These are phyloP conservation scores for Yarrowia osloensis DNA, from an alignment of 805 yeast genomes.

Conservation along the genomic window DNA sequence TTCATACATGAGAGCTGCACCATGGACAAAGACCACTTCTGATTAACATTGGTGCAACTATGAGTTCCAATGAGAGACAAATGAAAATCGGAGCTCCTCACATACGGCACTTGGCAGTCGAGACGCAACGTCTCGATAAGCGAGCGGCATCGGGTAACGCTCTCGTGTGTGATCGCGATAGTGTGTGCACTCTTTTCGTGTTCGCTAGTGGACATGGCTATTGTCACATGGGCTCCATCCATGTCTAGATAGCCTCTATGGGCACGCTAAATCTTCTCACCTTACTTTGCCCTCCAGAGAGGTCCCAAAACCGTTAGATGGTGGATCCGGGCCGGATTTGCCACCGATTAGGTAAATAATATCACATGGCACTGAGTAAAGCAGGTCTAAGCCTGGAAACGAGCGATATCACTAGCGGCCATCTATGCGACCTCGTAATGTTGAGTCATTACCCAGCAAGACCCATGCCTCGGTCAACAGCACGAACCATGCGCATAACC, in stretches of 20 bases:
- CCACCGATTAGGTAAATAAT: not conserved
- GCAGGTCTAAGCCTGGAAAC: not conserved
- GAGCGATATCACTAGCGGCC: not conserved
- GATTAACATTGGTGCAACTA: slow-evolving; percentile 1
- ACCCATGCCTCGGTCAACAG: too few relatives aligned
- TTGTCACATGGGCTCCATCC: not conserved
- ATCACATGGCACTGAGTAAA: not conserved
- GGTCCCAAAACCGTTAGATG: slow-evolving; percentile 4
- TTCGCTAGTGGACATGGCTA: not conserved
- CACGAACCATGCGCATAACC: not conserved
- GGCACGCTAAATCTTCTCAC: not conserved
- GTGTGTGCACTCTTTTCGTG: not conserved
- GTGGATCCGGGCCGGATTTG: not conserved
- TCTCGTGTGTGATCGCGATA: not conserved
- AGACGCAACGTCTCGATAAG: not conserved
- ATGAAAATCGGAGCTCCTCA: not conserved
- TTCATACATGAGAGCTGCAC: not conserved
- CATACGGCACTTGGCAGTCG: not conserved
- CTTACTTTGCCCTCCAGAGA: too few relatives aligned
- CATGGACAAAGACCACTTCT: not conserved
- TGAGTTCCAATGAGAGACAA: not conserved
- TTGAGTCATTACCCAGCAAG: too few relatives aligned
- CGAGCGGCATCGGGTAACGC: not conserved
- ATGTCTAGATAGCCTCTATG: not conserved
- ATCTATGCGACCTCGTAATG: too few relatives aligned